These are phyloP conservation scores for Soucietia sequanensis DNA, from an alignment of 805 yeast genomes.

Conservation along the genomic window DNA sequence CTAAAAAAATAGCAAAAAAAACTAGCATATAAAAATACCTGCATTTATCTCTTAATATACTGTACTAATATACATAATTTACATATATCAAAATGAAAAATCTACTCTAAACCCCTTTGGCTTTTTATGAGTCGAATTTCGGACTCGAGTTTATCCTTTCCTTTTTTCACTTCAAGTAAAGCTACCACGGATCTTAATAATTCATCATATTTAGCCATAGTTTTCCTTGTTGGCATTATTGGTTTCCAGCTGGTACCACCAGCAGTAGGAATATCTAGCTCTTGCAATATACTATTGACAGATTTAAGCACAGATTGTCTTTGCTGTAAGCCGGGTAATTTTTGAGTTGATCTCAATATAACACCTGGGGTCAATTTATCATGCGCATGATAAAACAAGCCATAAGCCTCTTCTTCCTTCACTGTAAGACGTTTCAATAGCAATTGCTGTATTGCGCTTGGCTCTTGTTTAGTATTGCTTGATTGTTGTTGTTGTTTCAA, in stretches of 20 bases:
- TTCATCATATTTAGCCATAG: constrained; percentile 74
- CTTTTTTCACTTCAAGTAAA: constrained; percentile 80
- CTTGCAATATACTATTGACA: constrained; percentile 64
- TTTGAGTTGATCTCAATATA: constrained; percentile 65
- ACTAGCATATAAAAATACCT: no score
- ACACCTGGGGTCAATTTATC: constrained; percentile 81
- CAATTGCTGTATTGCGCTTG: constrained; percentile 40
- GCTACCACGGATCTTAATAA: constrained; percentile 67
- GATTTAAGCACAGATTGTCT: constrained; percentile 80
- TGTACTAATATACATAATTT: no score
- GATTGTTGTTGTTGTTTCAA: constrained; percentile 31
- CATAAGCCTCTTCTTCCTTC: constrained; percentile 82
- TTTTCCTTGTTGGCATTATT: constrained; percentile 79
- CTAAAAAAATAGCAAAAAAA: no score
- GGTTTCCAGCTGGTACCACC: constrained; percentile 62
- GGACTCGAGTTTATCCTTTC: constrained; percentile 81
- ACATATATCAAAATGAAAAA: no score
- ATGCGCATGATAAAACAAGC: constrained; percentile 69
- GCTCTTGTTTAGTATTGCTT: constrained; percentile 31
- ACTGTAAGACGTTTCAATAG: constrained; percentile 58
- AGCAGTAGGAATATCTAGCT: constrained; percentile 68
- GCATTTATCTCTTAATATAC: no score
- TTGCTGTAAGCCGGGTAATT: constrained; percentile 43
- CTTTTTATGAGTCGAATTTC: constrained; percentile 53
- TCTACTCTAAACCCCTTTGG: constrained; percentile 34